Percentiles rank a stretch among this genome's conserved stretches.
Evolutionary conservation across 2,329 filamentous ascomycete genomes (phyloP).

Genomic region (Trichophaea hybrida): DNA sequence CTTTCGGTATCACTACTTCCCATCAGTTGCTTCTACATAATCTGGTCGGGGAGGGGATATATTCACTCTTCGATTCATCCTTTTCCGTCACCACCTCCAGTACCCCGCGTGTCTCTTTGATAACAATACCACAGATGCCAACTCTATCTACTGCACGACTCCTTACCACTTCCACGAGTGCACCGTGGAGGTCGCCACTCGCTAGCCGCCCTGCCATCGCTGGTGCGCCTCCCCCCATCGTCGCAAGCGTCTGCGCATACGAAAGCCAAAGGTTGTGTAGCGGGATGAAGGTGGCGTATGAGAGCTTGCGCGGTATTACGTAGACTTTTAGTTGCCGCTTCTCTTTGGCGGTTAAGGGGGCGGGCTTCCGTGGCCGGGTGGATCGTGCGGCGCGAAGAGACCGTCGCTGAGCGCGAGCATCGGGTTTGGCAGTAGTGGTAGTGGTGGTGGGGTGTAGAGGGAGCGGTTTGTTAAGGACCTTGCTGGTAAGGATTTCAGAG

Average conservation of each 20-base stretch:
- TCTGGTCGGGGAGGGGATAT: conserved; percentile 20
- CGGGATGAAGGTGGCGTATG: conserved; percentile 62
- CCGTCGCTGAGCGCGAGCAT: conserved; percentile 28
- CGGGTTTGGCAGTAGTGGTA: conserved; percentile 39
- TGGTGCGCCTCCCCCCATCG: conserved; percentile 34
- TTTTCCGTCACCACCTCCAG: conserved; percentile 68
- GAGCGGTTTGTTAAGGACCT: conserved; percentile 68
- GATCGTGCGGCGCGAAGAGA: conserved; percentile 34
- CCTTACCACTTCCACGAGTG: conserved; percentile 64
- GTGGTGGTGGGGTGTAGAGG: conserved; percentile 54
- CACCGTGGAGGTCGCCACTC: conserved; percentile 83
- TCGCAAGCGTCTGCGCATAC: conserved; percentile 73
- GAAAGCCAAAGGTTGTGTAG: conserved; percentile 66
- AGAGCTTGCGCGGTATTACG: conserved; percentile 53
- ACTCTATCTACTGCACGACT: conserved; percentile 70
- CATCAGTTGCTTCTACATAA: background rate
- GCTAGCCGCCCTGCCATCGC: conserved; percentile 46
- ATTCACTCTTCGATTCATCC: conserved; percentile 51
- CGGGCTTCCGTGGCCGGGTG: conserved; percentile 36
- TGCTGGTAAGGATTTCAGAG: conserved; percentile 58
- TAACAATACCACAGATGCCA: conserved; percentile 70
- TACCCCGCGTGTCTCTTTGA: conserved; percentile 73
- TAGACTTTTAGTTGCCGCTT: conserved; percentile 61
- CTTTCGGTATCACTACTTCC: conserved; percentile 58
- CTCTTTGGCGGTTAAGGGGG: conserved; percentile 63